A percentile compares a stretch with the other conserved stretches of the same genome.
Evolutionary conservation across 2,329 filamentous ascomycete species (phyloP).

Genomic region (Cladosporium halotolerans): DNA sequence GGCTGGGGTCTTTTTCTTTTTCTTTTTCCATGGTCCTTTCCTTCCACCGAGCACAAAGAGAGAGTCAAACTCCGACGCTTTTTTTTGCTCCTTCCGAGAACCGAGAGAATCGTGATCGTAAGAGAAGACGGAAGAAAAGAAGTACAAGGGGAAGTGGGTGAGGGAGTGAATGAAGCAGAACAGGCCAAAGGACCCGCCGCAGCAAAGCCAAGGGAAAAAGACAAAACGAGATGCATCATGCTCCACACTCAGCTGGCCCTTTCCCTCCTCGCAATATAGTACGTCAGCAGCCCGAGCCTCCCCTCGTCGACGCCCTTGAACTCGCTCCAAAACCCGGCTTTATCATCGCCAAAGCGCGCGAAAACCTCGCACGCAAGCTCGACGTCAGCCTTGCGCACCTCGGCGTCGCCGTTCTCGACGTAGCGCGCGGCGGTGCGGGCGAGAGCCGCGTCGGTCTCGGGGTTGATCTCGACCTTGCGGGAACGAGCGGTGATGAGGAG

Average conservation of each 20-base stretch:
- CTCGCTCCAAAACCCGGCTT: slow-evolving; percentile 58
- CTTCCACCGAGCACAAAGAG: too few species aligned
- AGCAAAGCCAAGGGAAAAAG: neutral
- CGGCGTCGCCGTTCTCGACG: slow-evolving; percentile 24
- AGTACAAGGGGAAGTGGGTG: too few species aligned
- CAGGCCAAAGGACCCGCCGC: too few species aligned
- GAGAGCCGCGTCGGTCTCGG: slow-evolving; percentile 12
- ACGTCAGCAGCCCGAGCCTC: slow-evolving; percentile 69
- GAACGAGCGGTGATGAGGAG: slow-evolving; percentile 44
- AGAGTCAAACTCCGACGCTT: neutral
- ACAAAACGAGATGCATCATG: neutral
- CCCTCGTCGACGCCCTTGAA: slow-evolving; percentile 59
- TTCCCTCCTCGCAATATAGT: slow-evolving; percentile 67
- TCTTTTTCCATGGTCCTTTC: too few species aligned
- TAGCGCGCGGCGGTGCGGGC: slow-evolving; percentile 22
- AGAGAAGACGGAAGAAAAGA: neutral
- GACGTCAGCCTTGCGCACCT: slow-evolving; percentile 61
- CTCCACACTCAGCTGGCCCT: neutral
- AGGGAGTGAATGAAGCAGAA: too few species aligned
- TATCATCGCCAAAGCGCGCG: slow-evolving; percentile 43
- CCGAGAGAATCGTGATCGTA: neutral
- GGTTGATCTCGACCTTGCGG: slow-evolving; percentile 14
- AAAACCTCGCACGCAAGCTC: slow-evolving; percentile 71
- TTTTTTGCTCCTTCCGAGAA: neutral
- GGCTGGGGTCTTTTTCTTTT: too few species aligned